Base-by-base conservation (phyloP, 2,329 filamentous ascomycete species). In the Harringtonia lauricola region DNA sequence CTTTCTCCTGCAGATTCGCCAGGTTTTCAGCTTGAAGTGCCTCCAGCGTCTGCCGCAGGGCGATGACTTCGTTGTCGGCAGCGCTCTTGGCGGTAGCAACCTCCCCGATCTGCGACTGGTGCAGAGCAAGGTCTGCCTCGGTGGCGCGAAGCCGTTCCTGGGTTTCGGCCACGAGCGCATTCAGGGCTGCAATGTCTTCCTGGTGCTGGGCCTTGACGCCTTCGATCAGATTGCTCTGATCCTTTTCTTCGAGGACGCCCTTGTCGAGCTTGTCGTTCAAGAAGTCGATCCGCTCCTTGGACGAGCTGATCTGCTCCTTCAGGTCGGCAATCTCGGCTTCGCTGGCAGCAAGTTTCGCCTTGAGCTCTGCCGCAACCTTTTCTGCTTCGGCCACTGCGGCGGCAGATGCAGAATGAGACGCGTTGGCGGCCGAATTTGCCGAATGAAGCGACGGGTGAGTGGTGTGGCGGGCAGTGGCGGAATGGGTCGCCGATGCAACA, bases 311-410 rank as follows among this genome's bases (percentile, higher is more conserved):
- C 52, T 81, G 71, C 7, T 65, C 63, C 57, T 74, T 76, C 26
- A 81, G 66, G 13, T 70, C 60, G 43, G 72, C 67, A 10, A 81
- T 71, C 54, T 79, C 72, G 8, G 67, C 58, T 53, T 81, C 75
- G 49, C 74, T 76, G 28, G 74, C 67, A 5, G 66, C 64, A 19
- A 82, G 64, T 59, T 79, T 79, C 8, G 65, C 58, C 62, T 76
- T 81, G 36, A 82, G 64, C 37, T 76, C 70, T 40, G 76, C 70
- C 40, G 81, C 76, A 4, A 75, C 75, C 60, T 76, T 79, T 18
- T 68, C 57, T 8, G 67, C 64, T 15, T 64, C 57, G 19, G 67
- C 63, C 17, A 59, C 54, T 37, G 56, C 57, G 15, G 56, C 59
- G 12, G 57, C 56, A n/a, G 57, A 56, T 13, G 41, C 31, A 12